Percentiles rank a stretch among this genome's conserved stretches.
phyloP scores from a whole-genome alignment of 352 stramenopile species.

The Phytophthora podocarpi region DNA sequence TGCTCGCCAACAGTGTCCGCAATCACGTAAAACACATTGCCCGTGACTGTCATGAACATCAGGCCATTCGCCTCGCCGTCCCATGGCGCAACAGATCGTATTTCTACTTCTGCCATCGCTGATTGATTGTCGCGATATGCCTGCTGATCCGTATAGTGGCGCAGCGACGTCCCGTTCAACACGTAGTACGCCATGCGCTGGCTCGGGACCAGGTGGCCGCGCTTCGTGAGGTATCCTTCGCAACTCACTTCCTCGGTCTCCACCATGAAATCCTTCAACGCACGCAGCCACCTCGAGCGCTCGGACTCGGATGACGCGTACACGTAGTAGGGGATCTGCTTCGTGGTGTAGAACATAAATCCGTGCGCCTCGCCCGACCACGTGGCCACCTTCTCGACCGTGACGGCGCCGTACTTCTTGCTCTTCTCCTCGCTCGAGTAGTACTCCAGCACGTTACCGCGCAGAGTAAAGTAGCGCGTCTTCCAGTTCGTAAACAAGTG shows the following conservation, averaged over 20 bases:
- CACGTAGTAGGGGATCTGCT: constrained; percentile 91
- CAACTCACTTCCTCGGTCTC: constrained; percentile 86
- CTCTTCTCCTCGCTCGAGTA: constrained; percentile 85
- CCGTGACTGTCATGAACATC: constrained; percentile 88
- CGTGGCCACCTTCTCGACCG: constrained; percentile 84
- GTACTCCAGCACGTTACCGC: constrained; percentile 85
- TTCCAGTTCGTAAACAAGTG: constrained; percentile 93
- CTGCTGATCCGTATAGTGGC: constrained; percentile 83
- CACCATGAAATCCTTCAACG: constrained; percentile 85
- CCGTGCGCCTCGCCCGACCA: constrained; percentile 87
- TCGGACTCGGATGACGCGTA: constrained; percentile 85
- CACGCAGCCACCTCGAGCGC: constrained; percentile 78
- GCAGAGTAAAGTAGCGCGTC: constrained; percentile 88
- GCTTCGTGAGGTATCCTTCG: constrained; percentile 87
- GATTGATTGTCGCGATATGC: constrained; percentile 88
- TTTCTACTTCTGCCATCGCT: constrained; percentile 85
- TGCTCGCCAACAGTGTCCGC: constrained; percentile 76
- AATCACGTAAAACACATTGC: constrained; percentile 86
- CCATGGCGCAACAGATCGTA: constrained; percentile 76
- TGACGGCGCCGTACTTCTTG: constrained; percentile 87
- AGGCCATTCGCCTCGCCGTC: constrained; percentile 82
- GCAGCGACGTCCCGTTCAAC: constrained; percentile 78
- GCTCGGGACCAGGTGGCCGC: constrained; percentile 86
- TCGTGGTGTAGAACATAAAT: constrained; percentile 92
- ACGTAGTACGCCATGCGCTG: constrained; percentile 90